These are phyloP conservation scores for Breviolum minutum DNA, from an alignment of 73 alveolate genomes.

Conservation along the genomic window DNA sequence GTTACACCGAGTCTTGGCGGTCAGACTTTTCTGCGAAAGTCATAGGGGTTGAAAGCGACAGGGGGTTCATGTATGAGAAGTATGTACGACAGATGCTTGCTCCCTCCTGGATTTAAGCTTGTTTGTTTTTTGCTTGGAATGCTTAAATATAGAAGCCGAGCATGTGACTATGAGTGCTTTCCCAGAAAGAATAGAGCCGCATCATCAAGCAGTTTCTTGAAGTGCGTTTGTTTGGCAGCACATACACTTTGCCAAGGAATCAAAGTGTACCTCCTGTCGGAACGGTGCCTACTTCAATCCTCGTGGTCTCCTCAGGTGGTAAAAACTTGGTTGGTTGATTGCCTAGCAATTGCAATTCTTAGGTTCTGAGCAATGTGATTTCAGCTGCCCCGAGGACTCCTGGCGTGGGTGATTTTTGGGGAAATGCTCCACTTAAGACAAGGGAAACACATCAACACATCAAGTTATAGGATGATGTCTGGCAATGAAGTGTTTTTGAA, in stretches of 20 bases:
- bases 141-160: too few species aligned
- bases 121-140: too few species aligned
- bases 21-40: not conserved
- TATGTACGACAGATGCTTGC: too few species aligned
- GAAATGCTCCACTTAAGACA: not conserved
- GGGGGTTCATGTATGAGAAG: too few species aligned
- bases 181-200: too few species aligned
- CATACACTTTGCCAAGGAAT: not conserved
- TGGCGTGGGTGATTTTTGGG: not conserved
- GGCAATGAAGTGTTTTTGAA: too few species aligned
- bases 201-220: too few species aligned
- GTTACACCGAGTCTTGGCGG: constrained; percentile 25
- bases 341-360: not conserved
- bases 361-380: constrained; percentile 16
- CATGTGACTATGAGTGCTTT: too few species aligned
- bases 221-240: not conserved
- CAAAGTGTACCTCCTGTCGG: constrained; percentile 53
- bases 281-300: constrained; percentile 67
- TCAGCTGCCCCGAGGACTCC: constrained; percentile 28
- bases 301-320: not conserved
- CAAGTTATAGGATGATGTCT: too few species aligned
- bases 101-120: too few species aligned
- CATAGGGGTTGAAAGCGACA: not conserved
- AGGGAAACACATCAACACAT: too few species aligned
- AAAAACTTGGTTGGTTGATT: not conserved